Evolutionary conservation across 805 yeast genomes (phyloP).

Genomic region (Lachancea thermotolerans): DNA sequence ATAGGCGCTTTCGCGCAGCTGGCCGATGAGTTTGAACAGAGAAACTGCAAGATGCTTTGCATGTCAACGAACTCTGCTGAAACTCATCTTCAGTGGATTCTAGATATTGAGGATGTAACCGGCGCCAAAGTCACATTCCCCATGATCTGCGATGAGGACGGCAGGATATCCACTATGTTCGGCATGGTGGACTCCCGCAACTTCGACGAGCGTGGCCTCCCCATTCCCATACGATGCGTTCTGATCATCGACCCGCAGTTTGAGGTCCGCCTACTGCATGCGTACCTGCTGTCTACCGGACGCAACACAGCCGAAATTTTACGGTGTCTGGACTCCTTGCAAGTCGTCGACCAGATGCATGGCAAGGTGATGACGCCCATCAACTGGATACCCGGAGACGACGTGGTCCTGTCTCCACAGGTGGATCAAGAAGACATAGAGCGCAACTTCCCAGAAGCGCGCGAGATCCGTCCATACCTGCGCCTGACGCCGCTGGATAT

Average conservation of each 20-base stretch:
- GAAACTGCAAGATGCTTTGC: constrained; percentile 62
- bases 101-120: constrained; percentile 62
- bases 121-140: constrained; percentile 57
- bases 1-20: constrained; percentile 68
- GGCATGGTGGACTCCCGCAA: constrained; percentile 70
- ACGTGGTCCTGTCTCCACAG: constrained; percentile 64
- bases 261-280: constrained; percentile 52
- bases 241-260: constrained; percentile 64
- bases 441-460: constrained; percentile 54
- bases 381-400: constrained; percentile 69
- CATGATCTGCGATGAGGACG: constrained; percentile 57
- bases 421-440: constrained; percentile 55
- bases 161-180: constrained; percentile 53
- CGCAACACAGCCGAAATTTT: constrained; percentile 71
- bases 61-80: constrained; percentile 57
- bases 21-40: constrained; percentile 59
- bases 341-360: constrained; percentile 48
- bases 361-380: constrained; percentile 58
- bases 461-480: constrained; percentile 55
- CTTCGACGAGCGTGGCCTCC: constrained; percentile 56
- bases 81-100: constrained; percentile 61
- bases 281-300: constrained; percentile 71
- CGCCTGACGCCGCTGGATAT: constrained; percentile 42
- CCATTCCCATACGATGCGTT: constrained; percentile 64
- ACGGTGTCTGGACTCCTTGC: constrained; percentile 64